Percentiles rank a stretch among this genome's conserved stretches.
Conservation (phyloP, 1,139 yeast genomes). For the Scheffersomyces illinoinensis region DNA sequence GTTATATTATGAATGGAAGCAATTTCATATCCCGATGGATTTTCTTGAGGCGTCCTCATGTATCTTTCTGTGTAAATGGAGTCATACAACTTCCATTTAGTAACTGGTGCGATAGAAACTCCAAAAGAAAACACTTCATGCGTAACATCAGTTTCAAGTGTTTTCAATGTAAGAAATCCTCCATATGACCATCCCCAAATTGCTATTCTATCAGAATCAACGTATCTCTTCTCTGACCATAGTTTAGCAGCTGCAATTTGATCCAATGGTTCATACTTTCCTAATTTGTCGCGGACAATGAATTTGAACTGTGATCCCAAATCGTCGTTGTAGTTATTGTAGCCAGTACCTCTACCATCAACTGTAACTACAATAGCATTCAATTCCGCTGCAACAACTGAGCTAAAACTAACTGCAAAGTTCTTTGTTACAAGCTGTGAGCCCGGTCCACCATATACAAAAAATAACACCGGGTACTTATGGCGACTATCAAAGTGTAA, state of each 20-base stretch:
- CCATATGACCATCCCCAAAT: constrained; percentile 90
- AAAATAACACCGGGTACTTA: constrained; percentile 70
- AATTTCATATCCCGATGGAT: constrained; percentile 54
- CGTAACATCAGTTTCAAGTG: constrained; percentile 64
- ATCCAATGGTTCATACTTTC: constrained; percentile 68
- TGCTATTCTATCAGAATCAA: constrained; percentile 60
- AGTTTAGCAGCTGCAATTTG: constrained; percentile 68
- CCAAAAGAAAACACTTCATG: constrained; percentile 64
- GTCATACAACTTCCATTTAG: constrained; percentile 75
- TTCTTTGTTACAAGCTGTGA: constrained; percentile 63
- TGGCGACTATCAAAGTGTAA: constrained; percentile 53
- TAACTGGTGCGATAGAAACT: constrained; percentile 79
- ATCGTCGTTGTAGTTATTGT: constrained; percentile 40
- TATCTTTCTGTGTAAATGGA: constrained; percentile 79
- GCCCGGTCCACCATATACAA: constrained; percentile 83
- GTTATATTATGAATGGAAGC: constrained; percentile 55
- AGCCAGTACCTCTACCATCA: constrained; percentile 84
- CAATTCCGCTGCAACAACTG: constrained; percentile 66
- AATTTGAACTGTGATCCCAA: constrained; percentile 55
- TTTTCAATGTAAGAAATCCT: constrained; percentile 73
- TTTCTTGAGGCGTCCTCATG: constrained; percentile 68
- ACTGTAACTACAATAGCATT: constrained; percentile 76
- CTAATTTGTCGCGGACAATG: constrained; percentile 64
- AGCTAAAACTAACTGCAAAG: constrained; percentile 58
- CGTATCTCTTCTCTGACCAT: constrained; percentile 56